Evolutionary conservation across 2,329 filamentous ascomycete species (phyloP).

Genomic region (Pseudogymnoascus sp.): DNA sequence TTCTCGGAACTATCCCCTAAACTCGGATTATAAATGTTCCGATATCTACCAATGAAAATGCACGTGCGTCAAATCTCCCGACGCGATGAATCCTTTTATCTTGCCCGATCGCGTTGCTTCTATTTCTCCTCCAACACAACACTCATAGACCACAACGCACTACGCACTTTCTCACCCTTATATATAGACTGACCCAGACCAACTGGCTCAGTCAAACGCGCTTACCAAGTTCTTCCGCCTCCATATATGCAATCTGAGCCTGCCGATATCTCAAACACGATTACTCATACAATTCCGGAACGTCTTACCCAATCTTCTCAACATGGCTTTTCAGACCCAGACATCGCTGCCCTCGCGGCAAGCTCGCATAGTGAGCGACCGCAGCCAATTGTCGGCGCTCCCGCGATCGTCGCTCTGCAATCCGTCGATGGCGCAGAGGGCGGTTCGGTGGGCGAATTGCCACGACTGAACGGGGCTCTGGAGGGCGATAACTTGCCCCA

Average conservation of each 20-base stretch:
- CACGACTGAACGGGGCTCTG: constrained; percentile 38
- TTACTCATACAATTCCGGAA: constrained; percentile 30
- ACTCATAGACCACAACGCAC: background rate
- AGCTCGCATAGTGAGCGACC: constrained; percentile 18
- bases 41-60: constrained; percentile 5
- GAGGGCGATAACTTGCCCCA: constrained; percentile 20
- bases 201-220: constrained; percentile 27
- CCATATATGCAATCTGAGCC: constrained; percentile 59
- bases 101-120: background rate
- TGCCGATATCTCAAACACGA: constrained; percentile 37
- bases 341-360: constrained; percentile 26
- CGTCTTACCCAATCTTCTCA: constrained; percentile 33
- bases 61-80: constrained; percentile 6
- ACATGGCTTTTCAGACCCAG: constrained; percentile 47
- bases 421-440: constrained; percentile 29
- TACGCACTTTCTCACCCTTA: background rate
- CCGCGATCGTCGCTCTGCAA: constrained; percentile 16
- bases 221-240: constrained; percentile 23
- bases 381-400: constrained; percentile 23
- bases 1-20: background rate
- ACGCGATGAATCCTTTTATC: constrained; percentile 6
- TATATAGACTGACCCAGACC: constrained; percentile 1
- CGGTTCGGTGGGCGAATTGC: constrained; percentile 41
- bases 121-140: background rate
- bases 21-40: background rate